Percentiles rank a stretch among this genome's conserved stretches.
Conservation (phyloP, 169 alveolate species). For the Miamiensis avidus region DNA sequence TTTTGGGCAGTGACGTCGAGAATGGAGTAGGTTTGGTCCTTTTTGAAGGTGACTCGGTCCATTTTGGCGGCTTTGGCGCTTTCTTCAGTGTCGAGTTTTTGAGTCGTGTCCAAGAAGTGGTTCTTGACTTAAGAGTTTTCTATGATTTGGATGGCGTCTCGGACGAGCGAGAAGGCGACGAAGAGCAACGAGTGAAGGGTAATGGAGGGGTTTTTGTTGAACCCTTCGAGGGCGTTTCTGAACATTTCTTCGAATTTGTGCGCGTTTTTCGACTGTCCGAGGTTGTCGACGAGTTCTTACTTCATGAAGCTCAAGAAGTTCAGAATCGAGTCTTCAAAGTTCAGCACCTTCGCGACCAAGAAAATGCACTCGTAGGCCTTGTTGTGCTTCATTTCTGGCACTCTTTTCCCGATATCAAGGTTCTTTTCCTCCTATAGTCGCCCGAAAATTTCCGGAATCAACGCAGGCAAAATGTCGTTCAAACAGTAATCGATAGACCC, state of each 20-base stretch:
- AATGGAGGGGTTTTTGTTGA: constrained; percentile 3
- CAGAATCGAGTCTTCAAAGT: not conserved
- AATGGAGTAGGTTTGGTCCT: constrained; percentile 10
- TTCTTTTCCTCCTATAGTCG: constrained; percentile 15
- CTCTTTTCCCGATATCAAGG: not conserved
- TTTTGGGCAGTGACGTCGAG: constrained; percentile 20
- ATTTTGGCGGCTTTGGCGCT: not conserved
- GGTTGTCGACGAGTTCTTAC: constrained; percentile 3
- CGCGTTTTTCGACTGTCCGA: constrained; percentile 10
- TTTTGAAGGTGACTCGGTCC: not conserved
- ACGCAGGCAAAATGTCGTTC: constrained; percentile 13
- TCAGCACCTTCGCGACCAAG: not conserved
- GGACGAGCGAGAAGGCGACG: not conserved
- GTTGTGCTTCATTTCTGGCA: constrained; percentile 21
- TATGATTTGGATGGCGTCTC: constrained; percentile 13
- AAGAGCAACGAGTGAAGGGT: not conserved
- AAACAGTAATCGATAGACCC: constrained; percentile 28
- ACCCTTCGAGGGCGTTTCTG: constrained; percentile 10
- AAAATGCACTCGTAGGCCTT: not conserved
- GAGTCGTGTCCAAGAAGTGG: constrained; percentile 4
- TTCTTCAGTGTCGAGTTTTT: not conserved
- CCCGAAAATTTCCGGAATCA: constrained; percentile 21
- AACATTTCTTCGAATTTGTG: constrained; percentile 17
- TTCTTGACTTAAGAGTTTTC: constrained; percentile 7
- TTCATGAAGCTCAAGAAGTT: no score